These are phyloP conservation scores for Acidomyces sp. DNA, from an alignment of 495 filamentous ascomycete genomes.

Conservation along the genomic window DNA sequence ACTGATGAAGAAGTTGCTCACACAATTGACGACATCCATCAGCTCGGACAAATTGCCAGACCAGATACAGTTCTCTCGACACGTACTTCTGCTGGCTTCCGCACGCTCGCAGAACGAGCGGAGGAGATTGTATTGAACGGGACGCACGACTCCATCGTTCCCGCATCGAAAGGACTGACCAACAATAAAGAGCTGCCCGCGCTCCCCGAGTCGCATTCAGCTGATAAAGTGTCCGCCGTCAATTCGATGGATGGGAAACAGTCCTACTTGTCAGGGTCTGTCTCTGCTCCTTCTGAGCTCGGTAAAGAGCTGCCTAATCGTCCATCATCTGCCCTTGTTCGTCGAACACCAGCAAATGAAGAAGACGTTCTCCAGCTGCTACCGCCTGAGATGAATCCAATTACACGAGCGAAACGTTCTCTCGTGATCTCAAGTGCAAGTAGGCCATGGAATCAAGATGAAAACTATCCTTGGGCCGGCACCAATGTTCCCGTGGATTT, in stretches of 20 bases:
- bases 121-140: slow-evolving; percentile 20
- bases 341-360: slow-evolving; percentile 9
- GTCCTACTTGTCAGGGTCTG: slow-evolving; percentile 15
- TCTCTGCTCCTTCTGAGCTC: slow-evolving; percentile 15
- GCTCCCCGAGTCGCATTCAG: slow-evolving; percentile 15
- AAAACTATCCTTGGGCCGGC: slow-evolving; percentile 30
- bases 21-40: slow-evolving; percentile 20
- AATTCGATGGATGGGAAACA: slow-evolving; percentile 8
- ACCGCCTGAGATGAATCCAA: slow-evolving; percentile 20
- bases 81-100: slow-evolving; percentile 20
- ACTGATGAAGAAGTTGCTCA: slow-evolving; percentile 19
- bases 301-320: slow-evolving; percentile 8
- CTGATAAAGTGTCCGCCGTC: slow-evolving; percentile 13
- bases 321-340: slow-evolving; percentile 12
- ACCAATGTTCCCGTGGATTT: slow-evolving; percentile 24
- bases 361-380: slow-evolving; percentile 17
- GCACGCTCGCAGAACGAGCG: slow-evolving; percentile 18
- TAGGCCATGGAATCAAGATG: slow-evolving; percentile 29
- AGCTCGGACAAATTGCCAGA: slow-evolving; percentile 18
- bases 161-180: slow-evolving; percentile 2
- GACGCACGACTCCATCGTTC: slow-evolving; percentile 17
- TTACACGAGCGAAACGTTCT: slow-evolving; percentile 16
- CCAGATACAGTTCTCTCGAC: slow-evolving; percentile 15
- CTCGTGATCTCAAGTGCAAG: slow-evolving; percentile 16
- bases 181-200: slow-evolving; percentile 20